A percentile compares a stretch with the other conserved stretches of the same genome.
Conservation (phyloP, 139 green algal genomes). For the Ettlia oleoabundans region DNA sequence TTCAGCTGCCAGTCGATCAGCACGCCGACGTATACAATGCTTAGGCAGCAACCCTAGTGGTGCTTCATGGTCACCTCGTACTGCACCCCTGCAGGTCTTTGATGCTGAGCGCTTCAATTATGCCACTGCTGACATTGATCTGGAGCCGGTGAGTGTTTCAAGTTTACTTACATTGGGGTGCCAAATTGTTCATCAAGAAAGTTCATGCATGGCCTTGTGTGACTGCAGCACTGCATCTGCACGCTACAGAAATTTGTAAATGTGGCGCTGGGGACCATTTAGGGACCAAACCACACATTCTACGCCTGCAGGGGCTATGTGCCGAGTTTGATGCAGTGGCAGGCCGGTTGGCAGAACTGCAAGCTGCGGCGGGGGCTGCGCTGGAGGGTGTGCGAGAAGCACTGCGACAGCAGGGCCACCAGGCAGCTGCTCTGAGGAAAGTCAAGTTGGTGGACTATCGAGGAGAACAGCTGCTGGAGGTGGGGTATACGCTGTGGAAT, state of each 20-base stretch:
- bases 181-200: too few relatives aligned
- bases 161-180: neutral
- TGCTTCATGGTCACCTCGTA: neutral
- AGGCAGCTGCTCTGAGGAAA: neutral
- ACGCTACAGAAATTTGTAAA: neutral
- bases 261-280: too few relatives aligned
- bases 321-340: conserved; percentile 29
- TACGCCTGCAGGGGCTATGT: conserved; percentile 11
- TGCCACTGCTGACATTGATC: conserved; percentile 3
- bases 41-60: too few relatives aligned
- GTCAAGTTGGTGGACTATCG: conserved; percentile 20
- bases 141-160: neutral
- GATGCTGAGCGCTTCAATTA: conserved; percentile 18
- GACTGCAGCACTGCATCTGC: neutral
- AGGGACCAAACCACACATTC: too few relatives aligned
- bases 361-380: neutral
- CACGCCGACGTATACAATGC: too few relatives aligned
- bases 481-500: neutral
- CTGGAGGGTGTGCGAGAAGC: neutral
- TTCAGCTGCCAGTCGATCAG: too few relatives aligned
- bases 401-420: neutral
- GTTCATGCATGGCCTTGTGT: neutral
- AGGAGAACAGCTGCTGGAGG: conserved; percentile 24
- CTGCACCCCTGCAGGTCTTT: conserved; percentile 31
- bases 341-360: neutral